Conservation (phyloP, 768 basidiomycete species). For the Sporobolomyces pararoseus region DNA sequence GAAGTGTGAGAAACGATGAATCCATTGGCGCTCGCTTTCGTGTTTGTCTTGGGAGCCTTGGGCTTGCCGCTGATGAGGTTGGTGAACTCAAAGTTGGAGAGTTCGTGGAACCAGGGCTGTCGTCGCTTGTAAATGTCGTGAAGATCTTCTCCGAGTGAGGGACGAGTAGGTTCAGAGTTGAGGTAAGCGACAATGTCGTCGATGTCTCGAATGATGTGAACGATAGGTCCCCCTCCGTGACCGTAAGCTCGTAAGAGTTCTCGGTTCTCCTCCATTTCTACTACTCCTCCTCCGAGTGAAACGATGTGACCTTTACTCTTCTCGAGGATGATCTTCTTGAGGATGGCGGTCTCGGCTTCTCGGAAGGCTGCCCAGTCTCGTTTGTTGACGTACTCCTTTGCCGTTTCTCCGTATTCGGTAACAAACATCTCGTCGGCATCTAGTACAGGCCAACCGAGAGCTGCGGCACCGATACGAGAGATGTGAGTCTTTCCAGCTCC, state of each 20-base stretch:
- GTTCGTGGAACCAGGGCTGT: conserved; percentile 79
- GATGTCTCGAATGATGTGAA: conserved; percentile 71
- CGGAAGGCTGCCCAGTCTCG: conserved; percentile 90
- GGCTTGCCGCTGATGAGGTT: conserved; percentile 58
- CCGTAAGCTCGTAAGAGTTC: conserved; percentile 59
- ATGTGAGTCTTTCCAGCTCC: conserved; percentile 92
- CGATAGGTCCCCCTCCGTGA: conserved; percentile 57
- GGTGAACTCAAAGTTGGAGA: conserved; percentile 74
- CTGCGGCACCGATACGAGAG: conserved; percentile 68
- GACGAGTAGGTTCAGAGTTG: conserved; percentile 67
- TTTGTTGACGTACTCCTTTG: conserved; percentile 66
- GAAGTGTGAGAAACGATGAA: conserved; percentile 33
- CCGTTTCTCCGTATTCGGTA: conserved; percentile 33
- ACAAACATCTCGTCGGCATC: conserved; percentile 66
- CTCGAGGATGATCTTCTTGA: conserved; percentile 63
- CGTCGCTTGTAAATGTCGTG: conserved; percentile 78
- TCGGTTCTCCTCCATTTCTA: conserved; percentile 75
- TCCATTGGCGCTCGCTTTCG: conserved; percentile 33
- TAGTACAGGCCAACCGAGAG: conserved; percentile 68
- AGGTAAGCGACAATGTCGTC: conserved; percentile 75
- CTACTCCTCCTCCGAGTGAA: conserved; percentile 89
- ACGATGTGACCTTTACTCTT: conserved; percentile 66
- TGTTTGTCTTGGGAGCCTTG: conserved; percentile 20
- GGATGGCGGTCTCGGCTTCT: conserved; percentile 64
- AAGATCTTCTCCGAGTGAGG: conserved; percentile 82